Evolutionary conservation across 305 asterid species (phyloP), one percentile per base, ranked within the genome.

Genomic region (Plantago lanceolata): DNA sequence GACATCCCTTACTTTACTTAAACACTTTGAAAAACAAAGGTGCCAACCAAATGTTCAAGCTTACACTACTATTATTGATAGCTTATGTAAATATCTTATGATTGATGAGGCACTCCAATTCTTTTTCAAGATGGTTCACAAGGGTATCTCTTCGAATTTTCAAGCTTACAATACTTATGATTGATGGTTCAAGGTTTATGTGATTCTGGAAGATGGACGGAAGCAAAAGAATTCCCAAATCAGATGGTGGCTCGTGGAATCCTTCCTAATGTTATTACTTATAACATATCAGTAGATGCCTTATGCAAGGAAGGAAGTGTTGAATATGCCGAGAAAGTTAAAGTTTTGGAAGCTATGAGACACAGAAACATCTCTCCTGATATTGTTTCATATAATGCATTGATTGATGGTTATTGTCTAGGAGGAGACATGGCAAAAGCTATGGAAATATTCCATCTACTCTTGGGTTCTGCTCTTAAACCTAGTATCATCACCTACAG

Each of bases 261-360:
- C 6, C 52, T 48, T 15, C 52, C 19, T 5, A 16, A 15, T 48
- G 17, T 48, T 48, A 17, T 47, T 47, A 47, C 51, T 18, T 47
- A 47, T 18, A 47, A 0, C 4, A 47, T 18, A 47, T 14, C 17
- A 17, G 14, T 47, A 47, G 51, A 47, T 47, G 51, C 51, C 51
- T 47, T 47, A 5, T 47, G 51, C 51, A 47, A 47, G 51, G 51
- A 47, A 14, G 51, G 51, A 47, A 47, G 14, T n/a, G 51, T 47
- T 14, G 17, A 47, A 47, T n/a, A 47, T 4, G 17, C 51, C 51
- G 17, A 47, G 17, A 18, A 47, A 14, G 51, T 13, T n/a, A 18
- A 47, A 14, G 51, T 13, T n/a, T 5, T 47, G 17, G 51, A 47
- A 47, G 5, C 17, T 14, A 47, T 47, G 51, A 47, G 1, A 17